These are phyloP conservation scores for Piedraia hortae DNA, from an alignment of 2,329 filamentous ascomycete genomes.

Conservation along the genomic window DNA sequence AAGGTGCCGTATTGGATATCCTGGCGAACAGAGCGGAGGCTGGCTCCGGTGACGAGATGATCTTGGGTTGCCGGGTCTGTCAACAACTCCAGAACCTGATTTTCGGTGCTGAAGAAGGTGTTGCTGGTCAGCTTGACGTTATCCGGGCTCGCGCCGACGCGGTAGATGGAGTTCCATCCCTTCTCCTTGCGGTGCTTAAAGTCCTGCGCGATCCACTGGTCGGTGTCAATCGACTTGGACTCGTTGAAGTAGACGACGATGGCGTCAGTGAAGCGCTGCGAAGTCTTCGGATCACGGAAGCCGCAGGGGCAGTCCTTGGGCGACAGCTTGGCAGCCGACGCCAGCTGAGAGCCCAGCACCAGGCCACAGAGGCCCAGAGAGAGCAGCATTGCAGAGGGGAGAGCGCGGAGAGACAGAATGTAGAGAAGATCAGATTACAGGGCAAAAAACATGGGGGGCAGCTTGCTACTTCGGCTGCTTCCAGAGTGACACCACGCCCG, in stretches of 20 bases:
- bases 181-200: constrained; percentile 18
- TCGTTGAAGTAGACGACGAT: constrained; percentile 23
- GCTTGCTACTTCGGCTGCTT: too few relatives aligned
- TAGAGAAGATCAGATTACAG: too few relatives aligned
- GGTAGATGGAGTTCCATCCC: constrained; percentile 18
- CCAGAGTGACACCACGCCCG: too few relatives aligned
- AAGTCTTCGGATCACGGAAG: constrained; percentile 14
- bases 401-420: too few relatives aligned
- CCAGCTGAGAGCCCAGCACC: neutral
- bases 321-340: constrained; percentile 1
- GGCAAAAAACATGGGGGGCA: too few relatives aligned
- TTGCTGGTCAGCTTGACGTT: constrained; percentile 11
- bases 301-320: constrained; percentile 16
- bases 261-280: constrained; percentile 18
- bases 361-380: neutral
- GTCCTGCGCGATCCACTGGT: constrained; percentile 12
- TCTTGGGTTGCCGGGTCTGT: constrained; percentile 4
- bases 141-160: constrained; percentile 13
- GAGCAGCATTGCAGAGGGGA: neutral
- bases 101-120: constrained; percentile 1
- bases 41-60: constrained; percentile 16
- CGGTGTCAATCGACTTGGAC: constrained; percentile 9
- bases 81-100: constrained; percentile 2
- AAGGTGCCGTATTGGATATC: constrained; percentile 22
- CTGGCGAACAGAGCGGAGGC: constrained; percentile 14